Evolutionary conservation across 345 rosid genomes (phyloP).

Genomic region (Lenwebbia sp.): DNA sequence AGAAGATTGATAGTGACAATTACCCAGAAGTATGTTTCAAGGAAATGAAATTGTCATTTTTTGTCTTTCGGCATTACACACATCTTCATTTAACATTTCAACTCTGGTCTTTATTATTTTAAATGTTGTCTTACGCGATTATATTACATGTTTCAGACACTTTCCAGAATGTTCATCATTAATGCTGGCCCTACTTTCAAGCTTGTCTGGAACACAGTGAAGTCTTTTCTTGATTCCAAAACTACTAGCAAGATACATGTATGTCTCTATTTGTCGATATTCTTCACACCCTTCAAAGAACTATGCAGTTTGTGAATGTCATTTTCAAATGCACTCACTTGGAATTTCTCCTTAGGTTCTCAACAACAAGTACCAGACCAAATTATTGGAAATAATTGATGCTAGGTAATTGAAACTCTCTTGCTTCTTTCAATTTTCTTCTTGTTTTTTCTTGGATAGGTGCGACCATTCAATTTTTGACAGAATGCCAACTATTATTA

Average conservation of each 20-base stretch:
- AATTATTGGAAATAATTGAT: constrained; percentile 85
- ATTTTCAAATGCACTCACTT: not conserved
- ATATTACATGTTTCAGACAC: constrained; percentile 43
- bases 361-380: constrained; percentile 77
- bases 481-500: not conserved
- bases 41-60: not conserved
- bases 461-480: not conserved
- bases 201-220: constrained; percentile 60
- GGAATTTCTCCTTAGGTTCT: constrained; percentile 39
- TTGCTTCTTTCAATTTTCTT: not conserved
- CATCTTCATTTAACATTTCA: not conserved
- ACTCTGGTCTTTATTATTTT: not conserved
- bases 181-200: constrained; percentile 92
- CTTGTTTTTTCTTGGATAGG: not conserved
- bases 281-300: not conserved
- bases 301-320: not conserved
- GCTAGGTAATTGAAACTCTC: constrained; percentile 42
- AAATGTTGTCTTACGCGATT: not conserved
- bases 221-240: constrained; percentile 81
- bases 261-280: not conserved
- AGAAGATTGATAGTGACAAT: constrained; percentile 87
- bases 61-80: not conserved
- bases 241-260: constrained; percentile 85
- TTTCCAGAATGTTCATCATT: constrained; percentile 71
- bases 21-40: constrained; percentile 69